Percentiles rank a stretch among this genome's conserved stretches.
Evolutionary conservation across 192 early-diverging fungal species (phyloP).

Genomic region (Coemansia sp.): DNA sequence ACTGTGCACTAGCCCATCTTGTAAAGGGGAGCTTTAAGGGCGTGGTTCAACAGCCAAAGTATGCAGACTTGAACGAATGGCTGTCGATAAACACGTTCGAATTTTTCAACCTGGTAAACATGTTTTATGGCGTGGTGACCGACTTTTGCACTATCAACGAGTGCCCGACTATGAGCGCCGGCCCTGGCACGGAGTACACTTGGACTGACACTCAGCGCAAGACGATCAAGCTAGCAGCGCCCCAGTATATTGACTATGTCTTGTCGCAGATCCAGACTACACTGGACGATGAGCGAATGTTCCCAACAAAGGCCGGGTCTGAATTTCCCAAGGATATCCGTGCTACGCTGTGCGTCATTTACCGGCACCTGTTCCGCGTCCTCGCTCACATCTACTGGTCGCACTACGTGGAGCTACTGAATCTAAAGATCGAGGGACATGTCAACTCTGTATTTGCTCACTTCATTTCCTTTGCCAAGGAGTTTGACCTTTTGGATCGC

Average conservation of each 20-base stretch:
- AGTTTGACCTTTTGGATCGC: slow-evolving; percentile 91
- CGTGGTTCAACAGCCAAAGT: slow-evolving; percentile 84
- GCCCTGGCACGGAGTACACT: slow-evolving; percentile 78
- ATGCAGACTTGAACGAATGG: slow-evolving; percentile 95
- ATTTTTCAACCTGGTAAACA: slow-evolving; percentile 89
- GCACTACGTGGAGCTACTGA: slow-evolving; percentile 85
- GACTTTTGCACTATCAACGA: slow-evolving; percentile 82
- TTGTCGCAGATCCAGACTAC: slow-evolving; percentile 82
- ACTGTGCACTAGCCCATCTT: slow-evolving; percentile 65
- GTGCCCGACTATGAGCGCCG: slow-evolving; percentile 86
- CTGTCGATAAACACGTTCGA: slow-evolving; percentile 83
- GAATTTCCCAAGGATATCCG: slow-evolving; percentile 85
- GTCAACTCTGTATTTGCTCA: slow-evolving; percentile 97
- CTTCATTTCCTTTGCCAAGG: slow-evolving; percentile 86
- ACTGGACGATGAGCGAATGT: slow-evolving; percentile 85
- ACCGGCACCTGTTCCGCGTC: slow-evolving; percentile 82
- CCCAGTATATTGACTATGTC: slow-evolving; percentile 95
- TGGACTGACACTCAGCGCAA: slow-evolving; percentile 87
- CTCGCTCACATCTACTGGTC: slow-evolving; percentile 92
- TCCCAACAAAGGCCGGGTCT: slow-evolving; percentile 88
- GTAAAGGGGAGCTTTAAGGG: slow-evolving; percentile 92
- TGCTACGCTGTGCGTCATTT: slow-evolving; percentile 66
- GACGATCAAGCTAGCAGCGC: slow-evolving; percentile 82
- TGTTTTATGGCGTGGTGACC: slow-evolving; percentile 85
- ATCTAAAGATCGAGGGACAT: slow-evolving; percentile 80